These are phyloP conservation scores for Paramecium bursaria DNA, from an alignment of 73 alveolate genomes.

Conservation along the genomic window DNA sequence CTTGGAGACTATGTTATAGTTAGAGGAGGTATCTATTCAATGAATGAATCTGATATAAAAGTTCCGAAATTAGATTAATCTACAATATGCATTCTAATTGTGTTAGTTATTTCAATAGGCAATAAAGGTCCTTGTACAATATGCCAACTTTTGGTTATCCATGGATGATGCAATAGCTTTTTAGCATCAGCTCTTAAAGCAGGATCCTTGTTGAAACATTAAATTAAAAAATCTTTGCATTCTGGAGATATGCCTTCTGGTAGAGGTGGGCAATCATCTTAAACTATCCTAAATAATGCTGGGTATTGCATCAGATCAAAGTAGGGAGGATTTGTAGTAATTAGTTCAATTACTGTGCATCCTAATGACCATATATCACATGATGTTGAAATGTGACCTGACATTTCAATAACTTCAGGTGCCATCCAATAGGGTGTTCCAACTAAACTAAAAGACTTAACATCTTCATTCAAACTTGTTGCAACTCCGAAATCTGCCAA, in stretches of 20 bases:
- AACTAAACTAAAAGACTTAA: conserved; percentile 87
- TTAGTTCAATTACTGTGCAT: conserved; percentile 95
- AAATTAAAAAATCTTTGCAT: conserved; percentile 86
- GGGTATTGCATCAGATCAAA: conserved; percentile 86
- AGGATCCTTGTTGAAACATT: conserved; percentile 96
- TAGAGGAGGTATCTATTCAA: conserved; percentile 24
- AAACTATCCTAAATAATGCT: conserved; percentile 89
- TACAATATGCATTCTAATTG: conserved; percentile 73
- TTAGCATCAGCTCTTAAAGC: conserved; percentile 89
- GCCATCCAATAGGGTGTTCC: conserved; percentile 99
- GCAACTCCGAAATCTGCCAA: conserved; percentile 99
- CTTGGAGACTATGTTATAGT: conserved; percentile 35
- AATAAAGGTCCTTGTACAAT: conserved; percentile 50
- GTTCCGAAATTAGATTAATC: conserved; percentile 57
- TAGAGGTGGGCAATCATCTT: conserved; percentile 94
- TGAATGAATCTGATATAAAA: conserved; percentile 35
- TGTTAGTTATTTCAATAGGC: conserved; percentile 76
- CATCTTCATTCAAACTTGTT: conserved; percentile 85
- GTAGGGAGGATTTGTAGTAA: conserved; percentile 97
- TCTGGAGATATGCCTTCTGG: conserved; percentile 91
- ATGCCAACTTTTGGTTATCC: conserved; percentile 76
- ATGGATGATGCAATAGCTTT: conserved; percentile 87
- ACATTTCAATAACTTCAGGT: conserved; percentile 97
- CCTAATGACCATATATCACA: conserved; percentile 99
- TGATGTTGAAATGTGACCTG: conserved; percentile 88